These are phyloP conservation scores for Amauroascus niger DNA, from an alignment of 2,329 filamentous ascomycete species.

Conservation along the genomic window DNA sequence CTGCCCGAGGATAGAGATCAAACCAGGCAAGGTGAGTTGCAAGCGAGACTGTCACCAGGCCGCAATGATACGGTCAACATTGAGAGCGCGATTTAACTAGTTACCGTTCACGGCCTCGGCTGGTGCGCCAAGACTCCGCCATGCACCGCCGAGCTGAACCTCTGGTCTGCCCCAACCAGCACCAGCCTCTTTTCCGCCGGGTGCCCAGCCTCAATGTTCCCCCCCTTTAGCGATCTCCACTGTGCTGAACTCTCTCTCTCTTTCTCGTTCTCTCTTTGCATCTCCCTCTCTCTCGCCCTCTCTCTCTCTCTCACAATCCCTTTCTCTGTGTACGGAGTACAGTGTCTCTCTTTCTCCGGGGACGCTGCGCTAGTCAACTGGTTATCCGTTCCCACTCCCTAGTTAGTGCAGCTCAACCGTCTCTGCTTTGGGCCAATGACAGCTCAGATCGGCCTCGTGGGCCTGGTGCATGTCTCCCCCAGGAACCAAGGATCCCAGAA, in stretches of 20 bases:
- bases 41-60: no score
- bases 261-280: not conserved
- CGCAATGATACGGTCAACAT: no score
- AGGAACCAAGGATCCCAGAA: not conserved
- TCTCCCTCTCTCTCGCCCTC: not conserved
- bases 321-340: no score
- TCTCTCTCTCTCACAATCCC: not conserved
- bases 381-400: no score
- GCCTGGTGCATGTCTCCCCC: not conserved
- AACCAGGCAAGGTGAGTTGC: no score
- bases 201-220: not conserved
- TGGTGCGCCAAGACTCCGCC: not conserved
- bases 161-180: not conserved
- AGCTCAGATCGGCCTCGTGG: not conserved
- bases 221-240: not conserved
- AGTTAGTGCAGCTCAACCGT: not conserved
- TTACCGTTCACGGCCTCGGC: no score
- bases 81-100: no score
- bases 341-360: no score
- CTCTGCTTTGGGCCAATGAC: not conserved
- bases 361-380: no score
- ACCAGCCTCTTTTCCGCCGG: slow-evolving; percentile 2
- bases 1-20: no score
- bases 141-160: not conserved
- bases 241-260: not conserved